A percentile compares a stretch with the other conserved stretches of the same genome.
phyloP scores from a whole-genome alignment of 768 basidiomycete genomes.

The Suillus americanus region DNA sequence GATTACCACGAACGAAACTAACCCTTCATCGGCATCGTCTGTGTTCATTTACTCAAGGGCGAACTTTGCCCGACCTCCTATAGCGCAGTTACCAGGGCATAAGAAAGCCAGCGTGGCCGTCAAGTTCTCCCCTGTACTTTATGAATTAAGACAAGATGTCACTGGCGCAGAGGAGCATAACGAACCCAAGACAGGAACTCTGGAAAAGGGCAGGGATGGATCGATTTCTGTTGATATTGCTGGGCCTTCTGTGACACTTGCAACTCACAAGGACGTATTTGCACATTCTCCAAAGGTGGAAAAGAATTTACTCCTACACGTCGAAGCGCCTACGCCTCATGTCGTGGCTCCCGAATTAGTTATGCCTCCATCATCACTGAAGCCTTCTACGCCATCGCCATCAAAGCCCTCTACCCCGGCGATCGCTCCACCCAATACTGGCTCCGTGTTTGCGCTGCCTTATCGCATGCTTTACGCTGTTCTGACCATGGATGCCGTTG shows the following conservation, averaged over 20 bases:
- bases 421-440: constrained; percentile 45
- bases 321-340: constrained; percentile 8
- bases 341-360: constrained; percentile 12
- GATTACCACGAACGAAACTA: constrained; percentile 32
- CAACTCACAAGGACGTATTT: constrained; percentile 18
- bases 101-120: constrained; percentile 95
- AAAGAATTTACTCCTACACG: not conserved
- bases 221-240: constrained; percentile 59
- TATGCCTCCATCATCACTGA: constrained; percentile 7
- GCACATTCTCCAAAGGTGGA: constrained; percentile 8
- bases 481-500: constrained; percentile 92
- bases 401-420: constrained; percentile 19
- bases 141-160: constrained; percentile 77
- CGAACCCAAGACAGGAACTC: constrained; percentile 54
- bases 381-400: constrained; percentile 12
- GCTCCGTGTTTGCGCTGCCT: constrained; percentile 83
- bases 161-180: constrained; percentile 29
- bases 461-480: constrained; percentile 96
- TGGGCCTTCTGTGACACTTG: constrained; percentile 28
- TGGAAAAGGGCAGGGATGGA: constrained; percentile 69
- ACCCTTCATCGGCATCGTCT: constrained; percentile 47
- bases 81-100: constrained; percentile 94
- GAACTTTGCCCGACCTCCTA: constrained; percentile 89
- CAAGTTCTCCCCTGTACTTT: constrained; percentile 89
- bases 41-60: constrained; percentile 97